Base-by-base conservation (phyloP, 2,329 filamentous ascomycete species). In the Albophoma yamanashiensis region DNA sequence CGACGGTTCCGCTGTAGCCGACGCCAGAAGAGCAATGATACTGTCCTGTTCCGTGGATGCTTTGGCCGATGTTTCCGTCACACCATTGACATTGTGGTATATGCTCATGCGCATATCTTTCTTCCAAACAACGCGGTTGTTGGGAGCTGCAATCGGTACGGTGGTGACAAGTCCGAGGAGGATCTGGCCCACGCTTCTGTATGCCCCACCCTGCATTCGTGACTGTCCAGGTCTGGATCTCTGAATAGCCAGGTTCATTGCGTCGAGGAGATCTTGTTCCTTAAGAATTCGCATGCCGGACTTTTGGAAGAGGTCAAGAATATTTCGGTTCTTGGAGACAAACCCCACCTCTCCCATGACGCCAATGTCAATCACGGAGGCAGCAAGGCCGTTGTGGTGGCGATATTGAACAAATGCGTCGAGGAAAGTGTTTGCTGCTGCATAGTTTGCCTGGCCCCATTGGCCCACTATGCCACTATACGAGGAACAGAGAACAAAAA, bases 351-450 rank as follows among this genome's bases (percentile, higher is more conserved):
- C 76, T 3, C 70, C 68, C 11, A 79, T 66, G 11, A 47, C 64
- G 5, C 67, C 63, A 20, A 80, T 68, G 61, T 79, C 70, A 4
- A 80, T 69, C 20, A 67, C 64, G 0, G 71, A 68, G 3, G 71
- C 74, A 0, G 75, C 67, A 7, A 78, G 67, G 3, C 74, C 75
- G 2, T 64, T 64, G 0, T 59, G 59, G 5, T 67, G 62, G 14
- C 77, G 72, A 58, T 73, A 74, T 20, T 71, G 70, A 4, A 69
- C 72, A 34, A 79, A 71, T 5, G 71, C 66, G 42, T 78, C 73
- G 40, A 77, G 64, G 65, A 74, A 80, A 12, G 71, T 69, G 62
- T 77, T 79, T 20, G 70, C 75, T 0, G 74, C 71, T 4, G 69
- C 64, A 62, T 77, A 76, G 62, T 74, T 76, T 50, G 68, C 67